Evolutionary conservation across 2,329 filamentous ascomycete genomes (phyloP).

Genomic region (Exophiala sp.): DNA sequence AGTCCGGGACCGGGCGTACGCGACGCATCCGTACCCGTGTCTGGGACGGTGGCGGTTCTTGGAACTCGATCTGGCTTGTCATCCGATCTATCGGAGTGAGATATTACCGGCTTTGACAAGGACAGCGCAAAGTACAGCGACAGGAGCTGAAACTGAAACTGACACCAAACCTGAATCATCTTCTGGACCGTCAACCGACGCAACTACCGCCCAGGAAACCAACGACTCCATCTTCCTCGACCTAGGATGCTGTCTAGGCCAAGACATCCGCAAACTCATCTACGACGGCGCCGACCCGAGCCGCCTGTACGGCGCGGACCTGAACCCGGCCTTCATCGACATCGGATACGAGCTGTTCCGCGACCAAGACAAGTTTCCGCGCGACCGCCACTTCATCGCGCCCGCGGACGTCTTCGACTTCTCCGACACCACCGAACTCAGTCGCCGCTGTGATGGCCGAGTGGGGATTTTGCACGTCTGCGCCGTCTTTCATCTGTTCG

Average conservation of each 20-base stretch:
- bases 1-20: conserved; percentile 29
- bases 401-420: conserved; percentile 32
- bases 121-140: background rate
- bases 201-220: background rate
- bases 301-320: conserved; percentile 36
- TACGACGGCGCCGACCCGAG: conserved; percentile 46
- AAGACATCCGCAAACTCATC: conserved; percentile 41
- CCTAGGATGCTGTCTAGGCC: conserved; percentile 41
- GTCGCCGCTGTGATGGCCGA: conserved; percentile 28
- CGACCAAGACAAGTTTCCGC: conserved; percentile 33
- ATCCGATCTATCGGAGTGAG: conserved; percentile 31
- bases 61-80: conserved; percentile 35
- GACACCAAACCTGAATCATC: too few relatives aligned
- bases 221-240: conserved; percentile 36
- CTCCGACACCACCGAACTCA: conserved; percentile 18
- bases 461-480: conserved; percentile 35
- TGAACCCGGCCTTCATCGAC: conserved; percentile 37
- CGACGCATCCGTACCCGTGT: conserved; percentile 38
- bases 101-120: conserved; percentile 26
- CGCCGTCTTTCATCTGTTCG: conserved; percentile 41
- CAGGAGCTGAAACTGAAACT: background rate
- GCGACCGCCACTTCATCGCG: conserved; percentile 34
- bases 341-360: conserved; percentile 41
- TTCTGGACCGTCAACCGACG: too few relatives aligned
- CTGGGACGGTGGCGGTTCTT: conserved; percentile 43